Conservation (phyloP, 805 yeast genomes). For the Scheffersomyces lignosus region DNA sequence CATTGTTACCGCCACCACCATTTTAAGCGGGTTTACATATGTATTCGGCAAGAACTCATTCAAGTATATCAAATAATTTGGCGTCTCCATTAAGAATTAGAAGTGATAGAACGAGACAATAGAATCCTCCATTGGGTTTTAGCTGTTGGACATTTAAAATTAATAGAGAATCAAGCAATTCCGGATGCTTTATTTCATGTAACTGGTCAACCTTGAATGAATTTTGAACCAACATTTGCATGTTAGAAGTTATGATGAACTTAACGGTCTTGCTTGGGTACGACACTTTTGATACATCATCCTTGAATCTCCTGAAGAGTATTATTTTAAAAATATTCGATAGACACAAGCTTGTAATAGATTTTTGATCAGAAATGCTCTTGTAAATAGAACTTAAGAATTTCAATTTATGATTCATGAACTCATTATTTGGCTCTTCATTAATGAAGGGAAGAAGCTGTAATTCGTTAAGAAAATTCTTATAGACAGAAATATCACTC, state of each 20-base stretch:
- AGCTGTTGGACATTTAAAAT: not conserved
- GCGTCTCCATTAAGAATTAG: too few relatives aligned
- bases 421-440: not conserved
- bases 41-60: conserved; percentile 70
- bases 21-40: conserved; percentile 77
- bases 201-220: not conserved
- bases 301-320: not conserved
- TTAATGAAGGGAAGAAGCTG: not conserved
- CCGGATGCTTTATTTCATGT: not conserved
- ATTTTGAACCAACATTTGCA: not conserved
- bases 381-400: not conserved
- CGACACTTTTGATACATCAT: not conserved
- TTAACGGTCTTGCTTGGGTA: not conserved
- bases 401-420: not conserved
- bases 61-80: conserved; percentile 41
- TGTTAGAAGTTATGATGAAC: not conserved
- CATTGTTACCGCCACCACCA: conserved; percentile 57
- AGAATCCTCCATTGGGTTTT: not conserved
- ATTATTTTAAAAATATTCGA: not conserved
- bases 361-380: not conserved
- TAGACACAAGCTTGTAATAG: not conserved
- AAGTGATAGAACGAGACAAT: too few relatives aligned
- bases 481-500: too few relatives aligned
- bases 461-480: too few relatives aligned
- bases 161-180: not conserved